Base-by-base conservation (phyloP, 75 land plant genomes). In the Sequoiadendron giganteum region DNA sequence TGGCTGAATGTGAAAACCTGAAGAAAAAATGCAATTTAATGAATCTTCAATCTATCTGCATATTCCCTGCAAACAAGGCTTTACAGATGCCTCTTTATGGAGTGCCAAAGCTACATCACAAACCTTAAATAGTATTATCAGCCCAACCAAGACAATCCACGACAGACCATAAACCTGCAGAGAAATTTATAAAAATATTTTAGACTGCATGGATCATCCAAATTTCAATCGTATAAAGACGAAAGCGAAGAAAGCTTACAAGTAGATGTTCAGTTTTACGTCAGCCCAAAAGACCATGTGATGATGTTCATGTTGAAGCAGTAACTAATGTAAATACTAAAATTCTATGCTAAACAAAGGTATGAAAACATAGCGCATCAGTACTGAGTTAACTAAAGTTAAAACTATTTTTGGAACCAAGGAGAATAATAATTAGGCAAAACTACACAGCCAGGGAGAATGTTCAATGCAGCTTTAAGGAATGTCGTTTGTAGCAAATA, bases 1-100 rank as follows among this genome's bases (percentile, higher is more conserved):
- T 95, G 95, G 89, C 95, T 97, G 91, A 96, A 94, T n/a, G 96
- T 96, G 87, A 98, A 97, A 28, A 97, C 90, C 99, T 98, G 92
- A 55, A 25, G 4, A 83, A 84, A 73, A 85, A 30, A 65, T 34
- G 36, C 32, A 86, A 86, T 19, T 18, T 58, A 43, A 68, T 36
- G 25, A 43, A 89, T 6, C 28, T 82, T 21, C 15, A n/a, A 47
- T 34, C 76, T n/a, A n/a, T 81, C 28, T 65, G 70, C 70, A 65
- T 65, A 65, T 65, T 28, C 70, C 32, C 52, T 47, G 32, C 5
- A 82, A 82, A 82, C n/a, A 3, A 13, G 32, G 5, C 55, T 80
- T 80, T 19, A 39, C 8, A 75, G 18, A 25, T 11, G 84, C 85
- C 34, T 86, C 38, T 14, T 32, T 42, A n/a, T 21, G 13, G 86